Evolutionary conservation across 768 basidiomycete genomes (phyloP).

Genomic region (Hygrocybe punicea): DNA sequence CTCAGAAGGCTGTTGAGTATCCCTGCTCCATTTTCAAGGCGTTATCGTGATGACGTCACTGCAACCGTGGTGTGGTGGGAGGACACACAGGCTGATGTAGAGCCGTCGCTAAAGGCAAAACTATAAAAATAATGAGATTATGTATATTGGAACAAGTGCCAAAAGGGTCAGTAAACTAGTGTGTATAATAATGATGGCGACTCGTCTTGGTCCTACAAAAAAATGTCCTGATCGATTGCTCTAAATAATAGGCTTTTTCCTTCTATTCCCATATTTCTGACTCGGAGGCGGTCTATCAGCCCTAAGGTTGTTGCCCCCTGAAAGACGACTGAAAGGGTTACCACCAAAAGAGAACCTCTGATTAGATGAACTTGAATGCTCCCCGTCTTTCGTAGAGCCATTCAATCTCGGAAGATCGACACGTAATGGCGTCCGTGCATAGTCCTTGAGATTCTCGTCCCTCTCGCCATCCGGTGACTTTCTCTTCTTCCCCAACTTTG

Average conservation of each 20-base stretch:
- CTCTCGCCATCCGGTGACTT: conserved; percentile 10
- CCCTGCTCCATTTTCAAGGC: conserved; percentile 72
- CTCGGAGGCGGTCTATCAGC: not conserved
- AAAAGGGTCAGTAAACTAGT: not conserved
- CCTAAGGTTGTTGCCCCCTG: conserved; percentile 1
- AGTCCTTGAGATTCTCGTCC: conserved; percentile 8
- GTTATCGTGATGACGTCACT: conserved; percentile 80
- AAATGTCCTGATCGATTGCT: not conserved
- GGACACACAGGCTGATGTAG: conserved; percentile 50
- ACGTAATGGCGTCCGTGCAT: conserved; percentile 11
- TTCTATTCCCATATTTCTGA: not conserved
- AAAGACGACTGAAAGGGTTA: conserved; percentile 4
- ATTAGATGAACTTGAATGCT: not conserved
- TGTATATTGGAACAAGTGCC: not conserved
- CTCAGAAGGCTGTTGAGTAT: conserved; percentile 72
- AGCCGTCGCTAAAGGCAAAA: conserved; percentile 37
- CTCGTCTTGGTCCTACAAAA: not conserved
- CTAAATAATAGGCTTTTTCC: not conserved
- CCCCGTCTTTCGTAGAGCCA: not conserved
- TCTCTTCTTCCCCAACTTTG: conserved; percentile 8
- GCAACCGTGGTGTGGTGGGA: conserved; percentile 88
- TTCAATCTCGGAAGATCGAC: not conserved
- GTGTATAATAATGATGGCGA: not conserved
- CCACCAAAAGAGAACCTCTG: not conserved
- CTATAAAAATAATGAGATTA: not conserved